A percentile compares a stretch with the other conserved stretches of the same genome.
These are phyloP conservation scores for Populus deltoides DNA, from an alignment of 345 rosid genomes.

Conservation along the genomic window DNA sequence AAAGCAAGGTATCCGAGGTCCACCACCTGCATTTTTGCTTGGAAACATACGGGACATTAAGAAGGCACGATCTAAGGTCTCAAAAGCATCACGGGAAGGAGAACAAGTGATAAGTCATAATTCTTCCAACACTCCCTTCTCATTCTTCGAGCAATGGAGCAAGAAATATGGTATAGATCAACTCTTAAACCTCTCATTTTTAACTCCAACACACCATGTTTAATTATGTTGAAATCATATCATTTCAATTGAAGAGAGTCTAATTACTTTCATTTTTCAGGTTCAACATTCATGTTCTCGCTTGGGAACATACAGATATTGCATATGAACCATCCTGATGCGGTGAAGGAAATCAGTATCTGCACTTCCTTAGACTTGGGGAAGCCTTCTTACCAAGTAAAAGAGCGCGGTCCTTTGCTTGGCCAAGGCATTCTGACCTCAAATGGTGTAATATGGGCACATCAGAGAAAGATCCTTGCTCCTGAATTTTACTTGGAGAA, in stretches of 20 bases:
- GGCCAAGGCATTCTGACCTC: slow-evolving; percentile 33
- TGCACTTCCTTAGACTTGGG: slow-evolving; percentile 30
- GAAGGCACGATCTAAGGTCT: neutral
- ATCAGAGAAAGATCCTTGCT: slow-evolving; percentile 34
- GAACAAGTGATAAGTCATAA: slow-evolving; percentile 2
- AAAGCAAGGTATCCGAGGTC: slow-evolving; percentile 14
- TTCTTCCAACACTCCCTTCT: slow-evolving; percentile 21
- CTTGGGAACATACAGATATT: slow-evolving; percentile 25
- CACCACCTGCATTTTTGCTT: slow-evolving; percentile 1
- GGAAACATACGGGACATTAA: slow-evolving; percentile 10
- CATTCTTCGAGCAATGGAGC: slow-evolving; percentile 25
- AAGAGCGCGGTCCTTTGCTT: slow-evolving; percentile 15
- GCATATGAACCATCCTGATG: slow-evolving; percentile 7
- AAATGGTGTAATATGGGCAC: slow-evolving; percentile 26
- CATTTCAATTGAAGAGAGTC: neutral
- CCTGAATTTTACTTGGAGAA: no score
- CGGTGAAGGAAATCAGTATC: slow-evolving; percentile 24
- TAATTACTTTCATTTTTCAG: neutral
- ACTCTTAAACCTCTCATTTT: neutral
- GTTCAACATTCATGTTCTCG: slow-evolving; percentile 25
- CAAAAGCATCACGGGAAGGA: neutral
- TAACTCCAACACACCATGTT: no score
- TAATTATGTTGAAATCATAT: no score
- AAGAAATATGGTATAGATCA: slow-evolving; percentile 17
- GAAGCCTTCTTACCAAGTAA: slow-evolving; percentile 14